These are phyloP conservation scores for Diplodia corticola DNA, from an alignment of 2,329 filamentous ascomycete species.

Conservation along the genomic window DNA sequence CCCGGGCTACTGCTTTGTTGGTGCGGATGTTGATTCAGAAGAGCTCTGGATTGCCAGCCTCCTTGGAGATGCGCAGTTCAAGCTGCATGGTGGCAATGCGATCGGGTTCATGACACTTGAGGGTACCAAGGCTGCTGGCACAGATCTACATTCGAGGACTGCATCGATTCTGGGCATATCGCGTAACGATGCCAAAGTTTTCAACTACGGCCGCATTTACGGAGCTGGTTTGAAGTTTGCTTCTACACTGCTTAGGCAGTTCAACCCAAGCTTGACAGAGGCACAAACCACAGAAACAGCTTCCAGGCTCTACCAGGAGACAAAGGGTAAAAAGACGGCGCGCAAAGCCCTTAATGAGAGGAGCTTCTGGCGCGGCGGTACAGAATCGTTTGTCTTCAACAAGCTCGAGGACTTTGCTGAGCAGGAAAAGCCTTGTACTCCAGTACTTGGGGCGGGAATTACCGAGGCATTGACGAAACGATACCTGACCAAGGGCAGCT, in stretches of 20 bases:
- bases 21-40: slow-evolving; percentile 95
- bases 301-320: slow-evolving; percentile 78
- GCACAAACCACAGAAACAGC: slow-evolving; percentile 74
- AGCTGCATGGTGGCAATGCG: slow-evolving; percentile 92
- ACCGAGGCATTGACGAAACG: slow-evolving; percentile 91
- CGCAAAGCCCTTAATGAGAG: slow-evolving; percentile 70
- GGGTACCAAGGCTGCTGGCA: slow-evolving; percentile 90
- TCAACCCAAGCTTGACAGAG: slow-evolving; percentile 83
- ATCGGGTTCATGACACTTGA: slow-evolving; percentile 99
- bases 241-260: slow-evolving; percentile 83
- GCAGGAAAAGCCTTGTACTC: slow-evolving; percentile 85
- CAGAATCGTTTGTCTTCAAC: slow-evolving; percentile 98
- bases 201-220: slow-evolving; percentile 98
- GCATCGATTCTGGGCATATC: slow-evolving; percentile 91
- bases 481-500: slow-evolving; percentile 84
- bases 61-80: slow-evolving; percentile 91
- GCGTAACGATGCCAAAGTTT: slow-evolving; percentile 92
- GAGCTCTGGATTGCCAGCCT: slow-evolving; percentile 98
- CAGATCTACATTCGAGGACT: slow-evolving; percentile 91
- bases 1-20: slow-evolving; percentile 87
- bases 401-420: slow-evolving; percentile 97
- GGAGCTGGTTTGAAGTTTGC: slow-evolving; percentile 96
- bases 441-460: slow-evolving; percentile 90
- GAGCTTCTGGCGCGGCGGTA: slow-evolving; percentile 92
- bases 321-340: slow-evolving; percentile 84